Conservation (phyloP, 1,284 basidiomycete genomes). For the Sanguinoderma infundibulare region DNA sequence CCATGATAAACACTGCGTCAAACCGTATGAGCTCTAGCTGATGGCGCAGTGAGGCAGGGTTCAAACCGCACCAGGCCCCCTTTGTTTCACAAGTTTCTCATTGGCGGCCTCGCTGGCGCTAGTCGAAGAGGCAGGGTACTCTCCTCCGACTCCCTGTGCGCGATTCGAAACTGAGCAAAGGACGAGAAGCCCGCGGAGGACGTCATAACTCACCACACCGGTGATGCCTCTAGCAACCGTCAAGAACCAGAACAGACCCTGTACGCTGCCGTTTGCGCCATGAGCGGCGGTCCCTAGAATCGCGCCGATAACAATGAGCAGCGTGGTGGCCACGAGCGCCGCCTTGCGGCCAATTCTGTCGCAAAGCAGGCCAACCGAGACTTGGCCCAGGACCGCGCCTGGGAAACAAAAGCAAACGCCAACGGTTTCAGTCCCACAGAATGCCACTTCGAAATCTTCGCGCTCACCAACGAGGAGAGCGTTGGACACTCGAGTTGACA, state of each 20-base stretch:
- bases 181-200: not conserved
- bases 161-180: not conserved
- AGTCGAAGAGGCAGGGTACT: constrained; percentile 77
- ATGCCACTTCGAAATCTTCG: constrained; percentile 5
- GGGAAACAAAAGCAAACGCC: not conserved
- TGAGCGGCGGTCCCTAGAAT: constrained; percentile 75
- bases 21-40: constrained; percentile 7
- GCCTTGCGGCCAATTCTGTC: constrained; percentile 76
- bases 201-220: constrained; percentile 58
- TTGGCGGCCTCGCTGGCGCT: constrained; percentile 76
- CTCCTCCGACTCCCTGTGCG: constrained; percentile 69
- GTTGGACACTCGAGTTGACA: constrained; percentile 77
- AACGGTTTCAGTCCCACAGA: constrained; percentile 13
- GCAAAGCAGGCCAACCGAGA: constrained; percentile 70
- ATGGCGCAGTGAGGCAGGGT: constrained; percentile 3
- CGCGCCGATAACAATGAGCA: constrained; percentile 73
- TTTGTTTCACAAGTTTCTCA: constrained; percentile 62
- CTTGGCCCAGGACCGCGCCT: constrained; percentile 72
- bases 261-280: constrained; percentile 58
- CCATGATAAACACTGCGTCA: constrained; percentile 66
- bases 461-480: constrained; percentile 68
- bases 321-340: constrained; percentile 72
- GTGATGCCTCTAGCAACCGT: constrained; percentile 75
- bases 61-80: constrained; percentile 57
- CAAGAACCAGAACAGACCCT: constrained; percentile 79